Base-by-base conservation (phyloP, 2,329 filamentous ascomycete species). In the Penicillium digitatum region DNA sequence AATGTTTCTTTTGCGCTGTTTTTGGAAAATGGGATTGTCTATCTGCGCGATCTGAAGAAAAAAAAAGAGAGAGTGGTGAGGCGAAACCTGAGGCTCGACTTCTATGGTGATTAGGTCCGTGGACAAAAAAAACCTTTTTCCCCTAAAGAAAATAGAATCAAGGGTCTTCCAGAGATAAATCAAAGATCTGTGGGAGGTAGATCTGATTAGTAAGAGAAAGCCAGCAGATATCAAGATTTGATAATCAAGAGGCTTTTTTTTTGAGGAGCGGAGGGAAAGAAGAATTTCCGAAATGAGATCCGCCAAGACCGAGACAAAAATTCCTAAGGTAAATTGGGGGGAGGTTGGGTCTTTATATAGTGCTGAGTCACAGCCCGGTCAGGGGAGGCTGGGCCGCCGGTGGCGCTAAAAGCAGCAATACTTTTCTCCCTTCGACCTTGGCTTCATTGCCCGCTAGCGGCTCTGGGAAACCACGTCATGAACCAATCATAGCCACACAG, bases 261-360 rank as follows among this genome's bases (percentile, higher is more conserved):
- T n/a, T 18, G 48, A 29, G 20, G 48, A 50, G 48, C 48, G 59
- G 60, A 58, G 63, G 61, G 65, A 65, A 65, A 68, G 66, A 62
- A 69, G 68, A 67, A 62, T 63, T 65, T 72, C 67, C 67, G 66
- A 68, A 65, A 63, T 42, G 20, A 55, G 52, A 51, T 51, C 53
- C 51, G 71, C 72, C 72, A 74, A 74, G 71, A 74, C 70, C 71
- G 69, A 65, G 61, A 69, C 66, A 62, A 67, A 67, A 61, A 70
- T 68, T 65, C 65, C 62, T 61, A 65, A 62, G 12, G 57, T 50
- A 53, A 48, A 53, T 42, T 57, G 62, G 63, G 69, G 72, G 72
- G 71, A 71, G 70, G 68, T 65, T 69, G 68, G 65, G 60, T 62
- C 70, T 68, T 74, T 74, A 71, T 73, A 74, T 74, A 74, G 68